Evolutionary conservation across 1,139 yeast genomes (phyloP).

Genomic region (Pneumocystis murina): DNA sequence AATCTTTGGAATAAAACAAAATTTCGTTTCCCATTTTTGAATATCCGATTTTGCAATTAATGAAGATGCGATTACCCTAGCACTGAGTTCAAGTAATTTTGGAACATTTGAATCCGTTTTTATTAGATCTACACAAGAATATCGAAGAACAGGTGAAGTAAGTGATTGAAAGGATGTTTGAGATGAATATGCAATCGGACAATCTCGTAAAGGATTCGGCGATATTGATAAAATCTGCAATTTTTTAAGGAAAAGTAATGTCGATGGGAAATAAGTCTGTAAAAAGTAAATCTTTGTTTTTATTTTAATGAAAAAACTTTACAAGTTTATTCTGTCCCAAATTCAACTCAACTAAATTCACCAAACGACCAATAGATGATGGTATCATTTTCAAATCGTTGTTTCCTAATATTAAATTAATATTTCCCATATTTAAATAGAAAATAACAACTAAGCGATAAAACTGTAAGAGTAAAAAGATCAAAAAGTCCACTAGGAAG

Average conservation of each 20-base stretch:
- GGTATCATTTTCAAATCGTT: background rate
- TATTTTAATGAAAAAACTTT: background rate
- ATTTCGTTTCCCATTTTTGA: background rate
- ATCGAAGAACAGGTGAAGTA: background rate
- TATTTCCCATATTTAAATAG: background rate
- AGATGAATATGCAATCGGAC: background rate
- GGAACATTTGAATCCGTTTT: background rate
- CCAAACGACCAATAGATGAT: background rate
- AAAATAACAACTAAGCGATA: background rate
- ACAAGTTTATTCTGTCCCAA: background rate
- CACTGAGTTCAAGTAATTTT: background rate
- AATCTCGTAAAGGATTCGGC: background rate
- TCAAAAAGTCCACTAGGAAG: background rate
- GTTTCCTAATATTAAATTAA: background rate
- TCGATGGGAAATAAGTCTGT: background rate
- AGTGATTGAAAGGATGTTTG: background rate
- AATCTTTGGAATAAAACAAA: background rate
- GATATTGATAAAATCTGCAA: background rate
- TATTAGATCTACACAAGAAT: background rate
- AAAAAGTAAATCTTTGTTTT: background rate
- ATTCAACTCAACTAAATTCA: background rate
- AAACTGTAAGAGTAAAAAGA: background rate
- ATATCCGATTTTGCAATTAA: background rate
- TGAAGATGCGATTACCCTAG: background rate
- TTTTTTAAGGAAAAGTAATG: background rate